Percentiles rank a stretch among this genome's conserved stretches.
These are phyloP conservation scores for Mycena maculata DNA, from an alignment of 768 basidiomycete species.

Conservation along the genomic window DNA sequence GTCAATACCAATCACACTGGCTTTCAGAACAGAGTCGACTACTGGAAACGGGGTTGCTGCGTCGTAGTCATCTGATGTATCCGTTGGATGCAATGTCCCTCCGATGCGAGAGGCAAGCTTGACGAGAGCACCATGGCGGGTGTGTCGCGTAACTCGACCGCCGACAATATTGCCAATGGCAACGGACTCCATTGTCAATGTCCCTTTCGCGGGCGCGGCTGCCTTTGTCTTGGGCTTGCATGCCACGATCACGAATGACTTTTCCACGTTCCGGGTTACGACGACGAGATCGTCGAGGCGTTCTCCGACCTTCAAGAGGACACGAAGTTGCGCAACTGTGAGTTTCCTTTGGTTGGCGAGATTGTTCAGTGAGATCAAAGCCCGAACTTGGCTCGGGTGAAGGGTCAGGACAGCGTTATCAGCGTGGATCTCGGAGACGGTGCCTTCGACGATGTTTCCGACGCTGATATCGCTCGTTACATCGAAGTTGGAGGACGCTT, in stretches of 20 bases:
- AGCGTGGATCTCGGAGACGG: constrained; percentile 84
- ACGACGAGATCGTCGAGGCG: constrained; percentile 83
- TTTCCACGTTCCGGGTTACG: constrained; percentile 89
- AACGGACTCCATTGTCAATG: constrained; percentile 74
- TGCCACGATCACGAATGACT: constrained; percentile 87
- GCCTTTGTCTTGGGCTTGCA: constrained; percentile 72
- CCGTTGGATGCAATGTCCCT: constrained; percentile 85
- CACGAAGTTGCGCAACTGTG: constrained; percentile 74
- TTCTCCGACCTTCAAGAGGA: constrained; percentile 74
- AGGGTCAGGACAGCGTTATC: constrained; percentile 84
- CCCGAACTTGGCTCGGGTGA: constrained; percentile 74
- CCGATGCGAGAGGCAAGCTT: constrained; percentile 79
- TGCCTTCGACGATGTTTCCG: constrained; percentile 77
- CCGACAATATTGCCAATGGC: constrained; percentile 78
- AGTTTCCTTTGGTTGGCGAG: constrained; percentile 82
- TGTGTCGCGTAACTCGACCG: constrained; percentile 84
- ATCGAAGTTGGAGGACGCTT: constrained; percentile 68
- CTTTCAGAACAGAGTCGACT: constrained; percentile 75
- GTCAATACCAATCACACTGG: constrained; percentile 78
- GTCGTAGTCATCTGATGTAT: constrained; percentile 84
- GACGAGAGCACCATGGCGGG: constrained; percentile 77
- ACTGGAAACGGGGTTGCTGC: constrained; percentile 65
- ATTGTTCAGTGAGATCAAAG: constrained; percentile 88
- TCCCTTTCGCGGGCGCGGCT: constrained; percentile 57
- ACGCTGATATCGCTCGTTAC: constrained; percentile 75